Conservation (phyloP, 306 rosid genomes). For the Malus sylvestris region DNA sequence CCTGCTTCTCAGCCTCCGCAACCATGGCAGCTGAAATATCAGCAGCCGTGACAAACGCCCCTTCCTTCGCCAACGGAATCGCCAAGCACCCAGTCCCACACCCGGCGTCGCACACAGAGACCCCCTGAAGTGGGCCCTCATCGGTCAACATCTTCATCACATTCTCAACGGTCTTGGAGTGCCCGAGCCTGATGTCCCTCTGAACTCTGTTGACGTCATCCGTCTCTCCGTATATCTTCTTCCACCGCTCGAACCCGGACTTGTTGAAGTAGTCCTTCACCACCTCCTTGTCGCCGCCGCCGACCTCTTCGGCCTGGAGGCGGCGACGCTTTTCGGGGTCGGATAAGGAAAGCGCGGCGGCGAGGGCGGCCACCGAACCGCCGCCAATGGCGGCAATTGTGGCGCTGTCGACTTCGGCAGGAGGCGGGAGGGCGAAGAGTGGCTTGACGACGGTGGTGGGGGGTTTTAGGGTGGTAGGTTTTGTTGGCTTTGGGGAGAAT, state of each 20-base stretch:
- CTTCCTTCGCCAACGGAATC: constrained; percentile 80
- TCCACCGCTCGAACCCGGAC: constrained; percentile 89
- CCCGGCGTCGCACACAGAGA: constrained; percentile 80
- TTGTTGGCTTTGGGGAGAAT: constrained; percentile 24
- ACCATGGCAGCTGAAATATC: constrained; percentile 94
- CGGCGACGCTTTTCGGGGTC: constrained; percentile 80
- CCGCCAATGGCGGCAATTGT: constrained; percentile 69
- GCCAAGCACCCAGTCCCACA: constrained; percentile 95
- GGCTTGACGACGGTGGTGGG: constrained; percentile 23
- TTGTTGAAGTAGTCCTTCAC: constrained; percentile 91
- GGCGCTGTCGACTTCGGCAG: constrained; percentile 57
- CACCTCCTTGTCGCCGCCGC: constrained; percentile 92
- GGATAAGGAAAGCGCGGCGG: constrained; percentile 59
- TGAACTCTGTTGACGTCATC: constrained; percentile 88
- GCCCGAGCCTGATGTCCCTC: constrained; percentile 73
- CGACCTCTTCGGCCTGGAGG: constrained; percentile 81
- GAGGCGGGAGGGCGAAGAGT: constrained; percentile 51
- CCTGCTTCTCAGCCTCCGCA: constrained; percentile 78
- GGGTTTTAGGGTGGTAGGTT: constrained; percentile 26
- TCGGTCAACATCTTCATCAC: constrained; percentile 60
- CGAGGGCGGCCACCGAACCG: constrained; percentile 62
- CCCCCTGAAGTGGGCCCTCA: constrained; percentile 52
- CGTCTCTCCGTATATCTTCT: constrained; percentile 85
- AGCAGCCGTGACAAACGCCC: constrained; percentile 58
- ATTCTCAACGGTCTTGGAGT: constrained; percentile 82